Percentiles rank a stretch among this genome's conserved stretches.
Evolutionary conservation across 371 early-diverging fungal species (phyloP).

Genomic region (Mortierella sp.): DNA sequence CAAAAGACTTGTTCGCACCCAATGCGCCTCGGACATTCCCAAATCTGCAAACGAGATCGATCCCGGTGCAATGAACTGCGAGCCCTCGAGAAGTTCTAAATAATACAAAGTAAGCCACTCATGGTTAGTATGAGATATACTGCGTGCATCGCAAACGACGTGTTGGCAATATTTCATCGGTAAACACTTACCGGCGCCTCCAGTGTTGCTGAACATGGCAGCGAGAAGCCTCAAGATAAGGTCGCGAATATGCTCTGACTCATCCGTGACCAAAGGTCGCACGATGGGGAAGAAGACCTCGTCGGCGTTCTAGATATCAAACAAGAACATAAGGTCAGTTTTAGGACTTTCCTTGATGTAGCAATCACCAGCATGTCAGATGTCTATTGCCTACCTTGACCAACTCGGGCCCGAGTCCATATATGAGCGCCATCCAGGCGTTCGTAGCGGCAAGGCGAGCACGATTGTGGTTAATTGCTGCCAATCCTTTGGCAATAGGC

Average conservation of each 20-base stretch:
- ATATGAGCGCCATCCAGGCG: slow-evolving; percentile 47
- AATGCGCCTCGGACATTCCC: slow-evolving; percentile 21
- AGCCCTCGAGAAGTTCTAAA: slow-evolving; percentile 43
- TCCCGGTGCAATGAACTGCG: slow-evolving; percentile 38
- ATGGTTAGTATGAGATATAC: background rate
- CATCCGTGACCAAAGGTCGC: slow-evolving; percentile 27
- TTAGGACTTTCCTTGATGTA: background rate
- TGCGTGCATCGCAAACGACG: background rate
- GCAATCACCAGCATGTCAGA: background rate
- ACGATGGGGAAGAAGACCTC: slow-evolving; percentile 30
- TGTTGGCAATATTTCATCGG: background rate
- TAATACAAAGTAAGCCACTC: background rate
- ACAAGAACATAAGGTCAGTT: background rate
- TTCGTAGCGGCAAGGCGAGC: slow-evolving; percentile 41
- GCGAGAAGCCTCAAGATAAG: slow-evolving; percentile 28
- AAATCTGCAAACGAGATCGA: slow-evolving; percentile 38
- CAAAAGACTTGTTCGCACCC: slow-evolving; percentile 38
- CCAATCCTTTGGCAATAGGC: slow-evolving; percentile 39
- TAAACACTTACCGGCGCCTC: slow-evolving; percentile 31
- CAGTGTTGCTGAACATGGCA: slow-evolving; percentile 27
- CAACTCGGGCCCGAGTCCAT: slow-evolving; percentile 38
- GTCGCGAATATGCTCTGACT: slow-evolving; percentile 46
- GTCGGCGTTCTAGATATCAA: slow-evolving; percentile 19
- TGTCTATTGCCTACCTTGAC: slow-evolving; percentile 18
- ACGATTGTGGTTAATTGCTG: slow-evolving; percentile 31